Percentiles rank a stretch among this genome's conserved stretches.
These are phyloP conservation scores for Sinapis alba DNA, from an alignment of 441 rosid genomes.

Conservation along the genomic window DNA sequence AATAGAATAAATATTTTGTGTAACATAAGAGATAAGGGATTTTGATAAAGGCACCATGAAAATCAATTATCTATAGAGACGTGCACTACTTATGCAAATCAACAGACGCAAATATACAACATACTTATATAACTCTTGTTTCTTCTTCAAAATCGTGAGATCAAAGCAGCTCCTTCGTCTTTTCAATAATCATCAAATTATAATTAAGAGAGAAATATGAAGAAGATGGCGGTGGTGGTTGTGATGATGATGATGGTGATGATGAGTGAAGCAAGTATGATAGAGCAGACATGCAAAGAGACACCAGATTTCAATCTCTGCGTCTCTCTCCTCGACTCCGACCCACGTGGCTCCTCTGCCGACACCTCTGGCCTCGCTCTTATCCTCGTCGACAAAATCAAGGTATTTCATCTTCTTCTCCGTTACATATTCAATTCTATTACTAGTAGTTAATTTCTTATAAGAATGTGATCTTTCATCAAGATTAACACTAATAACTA, in stretches of 20 bases:
- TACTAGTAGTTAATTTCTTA: background rate
- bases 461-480: background rate
- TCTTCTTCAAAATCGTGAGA: background rate
- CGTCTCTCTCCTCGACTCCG: constrained; percentile 41
- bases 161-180: background rate
- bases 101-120: background rate
- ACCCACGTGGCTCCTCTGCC: constrained; percentile 42
- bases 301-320: constrained; percentile 45
- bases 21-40: too few relatives aligned
- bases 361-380: constrained; percentile 44
- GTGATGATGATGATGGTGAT: background rate
- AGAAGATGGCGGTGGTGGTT: background rate
- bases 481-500: too few relatives aligned
- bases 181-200: background rate
- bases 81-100: constrained; percentile 18
- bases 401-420: constrained; percentile 1
- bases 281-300: constrained; percentile 44
- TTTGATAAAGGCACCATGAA: constrained; percentile 28
- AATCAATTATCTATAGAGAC: constrained; percentile 24
- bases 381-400: constrained; percentile 35
- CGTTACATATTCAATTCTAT: background rate
- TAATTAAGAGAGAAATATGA: constrained; percentile 1
- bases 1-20: too few relatives aligned
- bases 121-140: too few relatives aligned
- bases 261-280: constrained; percentile 32